These are phyloP conservation scores for Blastobotrys aristatus DNA, from an alignment of 1,139 yeast species.

Conservation along the genomic window DNA sequence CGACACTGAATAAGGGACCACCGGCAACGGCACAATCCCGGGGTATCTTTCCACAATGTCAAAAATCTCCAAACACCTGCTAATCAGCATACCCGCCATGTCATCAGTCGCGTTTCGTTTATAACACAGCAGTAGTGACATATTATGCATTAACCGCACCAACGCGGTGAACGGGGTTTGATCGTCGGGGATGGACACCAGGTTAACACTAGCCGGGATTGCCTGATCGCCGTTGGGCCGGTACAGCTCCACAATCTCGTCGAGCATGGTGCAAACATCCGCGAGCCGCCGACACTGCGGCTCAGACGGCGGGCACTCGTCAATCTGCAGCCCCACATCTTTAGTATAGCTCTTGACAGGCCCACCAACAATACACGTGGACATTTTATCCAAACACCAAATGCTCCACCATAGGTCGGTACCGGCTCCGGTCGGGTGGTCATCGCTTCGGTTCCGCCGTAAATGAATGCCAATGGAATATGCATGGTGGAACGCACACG, in stretches of 20 bases:
- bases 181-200: conserved; percentile 14
- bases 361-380: conserved; percentile 33
- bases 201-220: conserved; percentile 11
- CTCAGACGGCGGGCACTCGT: conserved; percentile 16
- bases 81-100: conserved; percentile 19
- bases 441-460: conserved; percentile 17
- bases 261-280: conserved; percentile 17
- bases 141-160: conserved; percentile 22
- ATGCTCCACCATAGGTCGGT: conserved; percentile 36
- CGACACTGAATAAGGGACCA: conserved; percentile 29
- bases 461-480: conserved; percentile 36
- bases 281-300: conserved; percentile 4
- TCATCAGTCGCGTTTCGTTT: conserved; percentile 20
- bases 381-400: conserved; percentile 36
- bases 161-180: conserved; percentile 17
- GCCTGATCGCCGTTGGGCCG: conserved; percentile 29
- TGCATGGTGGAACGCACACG: conserved; percentile 35
- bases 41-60: conserved; percentile 23
- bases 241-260: conserved; percentile 32
- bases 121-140: conserved; percentile 24
- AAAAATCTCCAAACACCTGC: conserved; percentile 22
- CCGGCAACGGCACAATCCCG: conserved; percentile 27
- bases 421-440: conserved; percentile 16
- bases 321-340: conserved; percentile 33
- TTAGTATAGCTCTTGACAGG: conserved; percentile 33